These are phyloP conservation scores for Cenchrus americanus DNA, from an alignment of 176 grass and related monocot species.

Conservation along the genomic window DNA sequence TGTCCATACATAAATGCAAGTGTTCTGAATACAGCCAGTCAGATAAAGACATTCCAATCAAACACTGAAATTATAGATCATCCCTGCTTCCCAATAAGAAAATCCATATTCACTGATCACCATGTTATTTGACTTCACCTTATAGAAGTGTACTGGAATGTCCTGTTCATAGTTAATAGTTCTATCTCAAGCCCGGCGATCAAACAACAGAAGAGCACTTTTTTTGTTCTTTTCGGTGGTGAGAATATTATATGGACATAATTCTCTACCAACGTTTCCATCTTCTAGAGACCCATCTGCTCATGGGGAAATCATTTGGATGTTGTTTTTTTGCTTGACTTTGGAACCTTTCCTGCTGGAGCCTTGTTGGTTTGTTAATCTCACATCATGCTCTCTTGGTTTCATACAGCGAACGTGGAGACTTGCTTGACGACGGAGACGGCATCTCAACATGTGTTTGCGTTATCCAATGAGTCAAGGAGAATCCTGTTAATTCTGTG, in stretches of 20 bases:
- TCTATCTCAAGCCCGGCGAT: slow-evolving; percentile 27
- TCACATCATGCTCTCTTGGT: slow-evolving; percentile 41
- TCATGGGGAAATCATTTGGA: neutral
- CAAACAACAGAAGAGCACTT: neutral
- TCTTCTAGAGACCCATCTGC: slow-evolving; percentile 12
- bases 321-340: slow-evolving; percentile 6
- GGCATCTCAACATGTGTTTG: slow-evolving; percentile 39
- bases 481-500: slow-evolving; percentile 40
- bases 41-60: slow-evolving; percentile 24
- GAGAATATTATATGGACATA: neutral
- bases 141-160: neutral
- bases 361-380: slow-evolving; percentile 17
- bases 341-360: neutral
- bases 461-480: slow-evolving; percentile 59
- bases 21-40: slow-evolving; percentile 1
- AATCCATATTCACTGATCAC: neutral
- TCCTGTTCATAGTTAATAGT: neutral
- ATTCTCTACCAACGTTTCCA: neutral
- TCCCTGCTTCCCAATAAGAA: slow-evolving; percentile 28
- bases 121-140: slow-evolving; percentile 18
- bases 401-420: slow-evolving; percentile 52
- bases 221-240: neutral
- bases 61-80: slow-evolving; percentile 12
- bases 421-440: slow-evolving; percentile 30
- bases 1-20: slow-evolving; percentile 19